Base-by-base conservation (phyloP, 495 filamentous ascomycete species). In the Aspergillus homomorphus region DNA sequence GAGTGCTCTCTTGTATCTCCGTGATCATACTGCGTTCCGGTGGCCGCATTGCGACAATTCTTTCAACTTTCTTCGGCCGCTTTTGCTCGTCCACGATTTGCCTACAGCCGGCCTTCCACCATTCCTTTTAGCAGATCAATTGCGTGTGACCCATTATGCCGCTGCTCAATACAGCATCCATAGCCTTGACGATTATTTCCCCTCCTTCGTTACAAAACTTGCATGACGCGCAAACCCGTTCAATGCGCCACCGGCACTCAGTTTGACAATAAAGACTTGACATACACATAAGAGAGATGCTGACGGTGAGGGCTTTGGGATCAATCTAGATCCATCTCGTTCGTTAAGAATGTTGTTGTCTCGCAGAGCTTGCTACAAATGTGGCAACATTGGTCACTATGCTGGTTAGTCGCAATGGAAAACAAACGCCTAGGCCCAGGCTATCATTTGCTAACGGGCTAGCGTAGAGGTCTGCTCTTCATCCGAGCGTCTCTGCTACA, bases 301-400 rank as follows among this genome's bases (percentile, higher is more conserved):
- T 58, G 61, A 66, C 53, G 64, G 57, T 57, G 56, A 28, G 52
- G 51, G 28, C 41, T 42, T 45, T n/a, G 43, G 53, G 51, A 57
- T 46, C 8, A 2, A 38, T 42, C 51, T 58, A 54, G 41, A 33
- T 22, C n/a, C 30, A 30, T 53, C n/a, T 56, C 63, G 51, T 33
- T 65, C 52, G 67, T 53, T 73, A 66, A 94, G 91, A 87, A 93
- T 92, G 79, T 96, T 95, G 66, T 84, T 97, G 70, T 93, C 92
- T 72, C 91, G 94, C 74, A 90, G 95, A 75, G 95, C 93, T 61
- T 99, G 95, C 86, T 99, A 97, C 84, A 99, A 99, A 81, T 99
- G 95, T 82, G 95, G 95, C 77, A 96, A 96, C 70, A 92, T 99
- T 72, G 94, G 94, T 75, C 94, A 99, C 80, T 97, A 95, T 73